Percentiles rank a stretch among this genome's conserved stretches.
phyloP scores from a whole-genome alignment of 2,329 filamentous ascomycete genomes.

The Fusarium guadeloupense region DNA sequence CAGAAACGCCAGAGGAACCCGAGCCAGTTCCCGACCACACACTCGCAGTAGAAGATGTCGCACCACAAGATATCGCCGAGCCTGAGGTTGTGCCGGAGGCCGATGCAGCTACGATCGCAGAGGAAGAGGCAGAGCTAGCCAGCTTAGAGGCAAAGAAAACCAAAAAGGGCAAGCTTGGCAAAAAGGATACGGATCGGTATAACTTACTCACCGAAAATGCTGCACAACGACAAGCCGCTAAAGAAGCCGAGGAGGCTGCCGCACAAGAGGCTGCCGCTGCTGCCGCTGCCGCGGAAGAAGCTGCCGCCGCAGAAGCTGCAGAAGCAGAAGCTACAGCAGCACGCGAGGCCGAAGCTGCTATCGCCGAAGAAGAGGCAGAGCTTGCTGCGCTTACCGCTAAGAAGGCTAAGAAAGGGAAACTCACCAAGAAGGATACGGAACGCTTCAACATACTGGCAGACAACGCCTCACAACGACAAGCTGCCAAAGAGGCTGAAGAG shows the following conservation, averaged over 20 bases:
- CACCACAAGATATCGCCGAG: constrained; percentile 17
- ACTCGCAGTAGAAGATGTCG: constrained; percentile 12
- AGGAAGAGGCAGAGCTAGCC: constrained; percentile 34
- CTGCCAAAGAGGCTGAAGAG: constrained; percentile 36
- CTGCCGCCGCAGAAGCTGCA: constrained; percentile 23
- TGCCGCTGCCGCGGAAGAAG: constrained; percentile 17
- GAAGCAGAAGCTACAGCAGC: constrained; percentile 27
- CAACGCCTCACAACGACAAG: constrained; percentile 35
- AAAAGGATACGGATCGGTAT: constrained; percentile 35
- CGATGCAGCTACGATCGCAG: constrained; percentile 26
- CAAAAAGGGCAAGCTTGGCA: constrained; percentile 36
- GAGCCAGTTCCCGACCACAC: constrained; percentile 19
- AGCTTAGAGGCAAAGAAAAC: constrained; percentile 35
- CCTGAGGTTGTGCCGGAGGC: constrained; percentile 20
- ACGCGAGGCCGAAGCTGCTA: constrained; percentile 31
- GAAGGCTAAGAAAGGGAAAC: constrained; percentile 37
- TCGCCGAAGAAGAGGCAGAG: constrained; percentile 37
- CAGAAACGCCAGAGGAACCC: constrained; percentile 27
- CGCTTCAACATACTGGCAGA: constrained; percentile 36
- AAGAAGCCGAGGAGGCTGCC: constrained; percentile 36
- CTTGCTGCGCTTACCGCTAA: constrained; percentile 31
- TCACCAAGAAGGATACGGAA: constrained; percentile 36
- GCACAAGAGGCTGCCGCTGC: constrained; percentile 33
- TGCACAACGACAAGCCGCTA: constrained; percentile 25
- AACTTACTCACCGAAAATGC: constrained; percentile 33